Conservation (phyloP, 495 filamentous ascomycete species). For the Parmelia sp. region DNA sequence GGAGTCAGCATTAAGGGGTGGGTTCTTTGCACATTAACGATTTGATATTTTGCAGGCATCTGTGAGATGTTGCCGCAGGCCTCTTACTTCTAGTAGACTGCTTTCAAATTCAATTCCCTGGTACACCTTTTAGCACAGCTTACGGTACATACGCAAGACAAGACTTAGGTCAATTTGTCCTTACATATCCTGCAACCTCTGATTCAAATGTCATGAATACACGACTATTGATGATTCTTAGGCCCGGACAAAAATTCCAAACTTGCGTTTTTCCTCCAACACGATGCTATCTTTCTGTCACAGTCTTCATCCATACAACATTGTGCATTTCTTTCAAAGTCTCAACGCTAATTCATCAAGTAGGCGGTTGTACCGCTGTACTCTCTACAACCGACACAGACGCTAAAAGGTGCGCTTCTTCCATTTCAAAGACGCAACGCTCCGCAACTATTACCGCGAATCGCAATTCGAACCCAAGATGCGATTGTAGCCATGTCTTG, state of each 20-base stretch:
- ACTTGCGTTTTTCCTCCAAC: not conserved
- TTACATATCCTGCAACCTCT: not conserved
- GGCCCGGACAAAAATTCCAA: not conserved
- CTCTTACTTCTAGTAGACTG: not conserved
- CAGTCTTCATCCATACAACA: not conserved
- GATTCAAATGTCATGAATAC: not conserved
- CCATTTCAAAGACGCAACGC: not conserved
- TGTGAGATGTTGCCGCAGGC: constrained; percentile 9
- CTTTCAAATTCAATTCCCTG: not conserved
- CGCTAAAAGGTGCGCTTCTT: not conserved
- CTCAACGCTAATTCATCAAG: no score
- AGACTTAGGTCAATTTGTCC: not conserved
- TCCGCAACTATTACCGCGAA: not conserved
- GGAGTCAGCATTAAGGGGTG: constrained; percentile 78
- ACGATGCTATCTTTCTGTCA: no score
- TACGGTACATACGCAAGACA: not conserved
- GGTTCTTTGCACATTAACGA: not conserved
- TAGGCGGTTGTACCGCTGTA: not conserved
- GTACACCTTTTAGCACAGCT: constrained; percentile 1
- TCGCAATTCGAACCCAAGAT: not conserved
- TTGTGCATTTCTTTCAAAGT: not conserved
- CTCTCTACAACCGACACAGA: not conserved
- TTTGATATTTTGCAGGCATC: constrained; percentile 2
- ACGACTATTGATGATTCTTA: not conserved
- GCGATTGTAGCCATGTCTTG: not conserved